Base-by-base conservation (phyloP, 805 yeast genomes). In the Yamadazyma akitaensis region DNA sequence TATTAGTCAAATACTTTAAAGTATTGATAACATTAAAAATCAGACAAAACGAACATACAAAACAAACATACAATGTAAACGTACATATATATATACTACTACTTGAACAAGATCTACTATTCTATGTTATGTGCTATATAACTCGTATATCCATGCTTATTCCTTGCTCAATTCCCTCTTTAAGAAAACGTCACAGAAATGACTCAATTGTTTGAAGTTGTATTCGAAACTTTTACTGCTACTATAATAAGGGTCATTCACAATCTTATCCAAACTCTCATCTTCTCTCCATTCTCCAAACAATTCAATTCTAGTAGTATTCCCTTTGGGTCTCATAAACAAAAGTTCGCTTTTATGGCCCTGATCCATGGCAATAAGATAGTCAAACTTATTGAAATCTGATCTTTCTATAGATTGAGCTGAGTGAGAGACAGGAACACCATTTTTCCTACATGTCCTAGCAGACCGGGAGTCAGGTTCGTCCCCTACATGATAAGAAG, bases 231-330 rank as follows among this genome's bases (percentile, higher is more conserved):
- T 96, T 53, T 80, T 76, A 17, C 67, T 68, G 0, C 95, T 96
- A 5, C 97, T 97, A 59, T 91, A 92, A 63, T 92, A 91, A 1
- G 98, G 98, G 63, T 91, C 98, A 45, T 81, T 87, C 5, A 91
- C 91, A 30, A 87, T 79, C 31, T 64, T 72, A 16, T 71, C 72
- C 49, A 75, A 79, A 35, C 67, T 63, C 1, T 64, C 51, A 56
- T 79, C 80, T 0, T 79, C 77, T 47, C 80, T 75, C 84, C 89
- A 91, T n/a, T 85, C 80, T 0, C 97, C 97, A 70, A 91, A 91
- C 46, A 89, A 60, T 43, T 67, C 70, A 7, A 89, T 76, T 38
- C 65, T 62, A 0, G 83, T 77, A 37, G 64, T 75, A 19, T 76
- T 63, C 32, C 62, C 70, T 12, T 72, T 63, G 1, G 94, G 91